Evolutionary conservation across 2,329 filamentous ascomycete species (phyloP).

Genomic region (Pseudomassariella vexata): DNA sequence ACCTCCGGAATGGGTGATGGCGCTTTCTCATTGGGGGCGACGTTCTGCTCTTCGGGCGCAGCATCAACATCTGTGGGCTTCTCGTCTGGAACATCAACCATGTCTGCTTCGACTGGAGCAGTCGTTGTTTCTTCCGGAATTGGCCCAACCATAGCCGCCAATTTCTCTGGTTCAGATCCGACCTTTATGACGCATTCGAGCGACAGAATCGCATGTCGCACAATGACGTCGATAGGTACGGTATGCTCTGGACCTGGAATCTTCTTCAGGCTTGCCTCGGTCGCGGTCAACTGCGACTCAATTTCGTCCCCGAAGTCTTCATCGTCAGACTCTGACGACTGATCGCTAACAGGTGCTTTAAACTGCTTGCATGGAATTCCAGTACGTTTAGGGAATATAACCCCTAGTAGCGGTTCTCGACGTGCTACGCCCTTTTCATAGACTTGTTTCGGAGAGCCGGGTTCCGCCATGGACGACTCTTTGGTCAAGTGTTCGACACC

Average conservation of each 20-base stretch:
- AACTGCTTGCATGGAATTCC: constrained; percentile 32
- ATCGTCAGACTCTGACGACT: constrained; percentile 47
- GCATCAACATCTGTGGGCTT: constrained; percentile 9
- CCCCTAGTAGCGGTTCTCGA: too few species aligned
- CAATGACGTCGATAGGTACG: constrained; percentile 35
- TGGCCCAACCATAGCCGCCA: constrained; percentile 36
- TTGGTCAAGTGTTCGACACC: too few species aligned
- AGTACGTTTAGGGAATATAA: constrained; percentile 28
- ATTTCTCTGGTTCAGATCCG: constrained; percentile 35
- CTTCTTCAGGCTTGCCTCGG: constrained; percentile 42
- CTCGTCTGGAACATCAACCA: constrained; percentile 14
- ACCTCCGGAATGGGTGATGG: constrained; percentile 9
- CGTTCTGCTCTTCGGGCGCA: constrained; percentile 3
- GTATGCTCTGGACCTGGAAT: constrained; percentile 32
- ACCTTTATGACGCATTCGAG: constrained; percentile 44
- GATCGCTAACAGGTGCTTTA: constrained; percentile 25
- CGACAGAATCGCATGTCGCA: constrained; percentile 40
- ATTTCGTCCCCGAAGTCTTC: constrained; percentile 56
- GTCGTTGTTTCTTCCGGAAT: constrained; percentile 28
- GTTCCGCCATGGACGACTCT: too few species aligned
- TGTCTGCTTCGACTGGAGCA: constrained; percentile 13
- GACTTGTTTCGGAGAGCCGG: too few species aligned
- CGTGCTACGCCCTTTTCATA: too few species aligned
- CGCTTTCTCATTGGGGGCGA: constrained; percentile 11
- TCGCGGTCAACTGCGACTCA: constrained; percentile 44